These are phyloP conservation scores for Moesziomyces antarcticus DNA, from an alignment of 1,284 basidiomycete genomes.

Conservation along the genomic window DNA sequence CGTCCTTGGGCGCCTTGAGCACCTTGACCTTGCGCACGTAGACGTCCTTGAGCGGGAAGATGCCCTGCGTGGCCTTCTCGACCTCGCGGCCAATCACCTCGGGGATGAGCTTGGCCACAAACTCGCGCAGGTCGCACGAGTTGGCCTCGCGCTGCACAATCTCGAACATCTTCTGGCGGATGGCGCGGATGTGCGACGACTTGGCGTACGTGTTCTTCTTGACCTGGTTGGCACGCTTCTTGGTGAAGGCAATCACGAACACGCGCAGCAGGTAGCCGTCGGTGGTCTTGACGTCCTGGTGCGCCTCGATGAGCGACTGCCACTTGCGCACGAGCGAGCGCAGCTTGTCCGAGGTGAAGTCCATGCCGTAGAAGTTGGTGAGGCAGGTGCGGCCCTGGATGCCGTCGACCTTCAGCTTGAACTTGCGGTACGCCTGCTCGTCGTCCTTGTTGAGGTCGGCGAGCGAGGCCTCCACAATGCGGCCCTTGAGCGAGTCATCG, in stretches of 20 bases:
- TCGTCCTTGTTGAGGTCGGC: constrained; percentile 99
- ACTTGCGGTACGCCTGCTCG: constrained; percentile 99
- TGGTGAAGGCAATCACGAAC: constrained; percentile 99
- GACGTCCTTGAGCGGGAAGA: constrained; percentile 91
- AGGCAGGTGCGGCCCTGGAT: constrained; percentile 99
- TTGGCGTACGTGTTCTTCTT: constrained; percentile 99
- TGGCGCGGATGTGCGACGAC: constrained; percentile 93
- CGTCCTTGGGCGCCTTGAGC: constrained; percentile 96
- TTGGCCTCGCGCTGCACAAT: constrained; percentile 97
- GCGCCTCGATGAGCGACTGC: constrained; percentile 98
- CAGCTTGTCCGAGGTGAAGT: constrained; percentile 99
- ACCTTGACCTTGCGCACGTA: constrained; percentile 93
- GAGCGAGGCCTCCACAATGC: constrained; percentile 94
- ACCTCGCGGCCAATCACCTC: constrained; percentile 99
- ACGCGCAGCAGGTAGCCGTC: constrained; percentile 99
- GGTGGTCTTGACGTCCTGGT: constrained; percentile 98
- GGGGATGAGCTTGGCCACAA: constrained; percentile 94
- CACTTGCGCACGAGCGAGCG: constrained; percentile 99
- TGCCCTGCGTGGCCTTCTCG: constrained; percentile 94
- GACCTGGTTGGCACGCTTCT: constrained; percentile 94
- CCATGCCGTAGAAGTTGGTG: constrained; percentile 99
- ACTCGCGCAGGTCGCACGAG: constrained; percentile 95
- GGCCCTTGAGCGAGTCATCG: constrained; percentile 97
- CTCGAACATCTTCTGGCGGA: constrained; percentile 99
- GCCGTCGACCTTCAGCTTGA: constrained; percentile 97